Base-by-base conservation (phyloP, 352 stramenopile genomes). In the Pythium grandisporangium region DNA sequence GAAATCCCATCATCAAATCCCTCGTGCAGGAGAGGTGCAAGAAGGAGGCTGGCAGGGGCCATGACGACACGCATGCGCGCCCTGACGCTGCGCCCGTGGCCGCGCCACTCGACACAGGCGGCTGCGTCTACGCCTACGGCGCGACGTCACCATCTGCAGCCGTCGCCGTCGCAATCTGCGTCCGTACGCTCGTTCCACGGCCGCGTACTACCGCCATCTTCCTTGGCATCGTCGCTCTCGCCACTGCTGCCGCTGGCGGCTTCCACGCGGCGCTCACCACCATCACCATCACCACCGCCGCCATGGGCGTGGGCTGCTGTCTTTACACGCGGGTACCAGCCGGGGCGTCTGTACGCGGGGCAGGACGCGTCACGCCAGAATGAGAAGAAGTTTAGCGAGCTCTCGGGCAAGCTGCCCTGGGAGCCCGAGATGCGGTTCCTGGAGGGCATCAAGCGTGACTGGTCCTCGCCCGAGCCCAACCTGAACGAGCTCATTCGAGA, bases 401-500 rank as follows among this genome's bases (percentile, higher is more conserved):
- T 87, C 24, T 87, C 73, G 24, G 76, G 76, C 16, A 90, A 90
- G 45, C 64, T 64, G 32, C 73, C 73, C 23, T 91, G 78, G 78
- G 78, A 91, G 53, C 78, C 78, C 23, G 63, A 84, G 26, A 24
- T 67, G 27, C 61, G 62, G 38, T 66, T 80, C 41, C 56, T 91
- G 26, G 51, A 71, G 17, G 58, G 55, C 20, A 36, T 87, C 23
- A 83, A 84, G 55, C 63, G 51, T 16, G 53, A 46, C 22, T 91
- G 75, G 78, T 46, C 66, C 22, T 63, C 57, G 16, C 63, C 70
- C 4, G 63, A 79, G 37, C 72, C 74, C 10, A 89, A 70, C 14
- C 55, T 93, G 16, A 87, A 91, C 43, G 76, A 87, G 40, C 55
- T 93, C 20, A 82, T 93, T 47, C 75, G 77, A 34, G 66, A 91